These are phyloP conservation scores for Chaetomiaceae sp. DNA, from an alignment of 2,329 filamentous ascomycete genomes.

Conservation along the genomic window DNA sequence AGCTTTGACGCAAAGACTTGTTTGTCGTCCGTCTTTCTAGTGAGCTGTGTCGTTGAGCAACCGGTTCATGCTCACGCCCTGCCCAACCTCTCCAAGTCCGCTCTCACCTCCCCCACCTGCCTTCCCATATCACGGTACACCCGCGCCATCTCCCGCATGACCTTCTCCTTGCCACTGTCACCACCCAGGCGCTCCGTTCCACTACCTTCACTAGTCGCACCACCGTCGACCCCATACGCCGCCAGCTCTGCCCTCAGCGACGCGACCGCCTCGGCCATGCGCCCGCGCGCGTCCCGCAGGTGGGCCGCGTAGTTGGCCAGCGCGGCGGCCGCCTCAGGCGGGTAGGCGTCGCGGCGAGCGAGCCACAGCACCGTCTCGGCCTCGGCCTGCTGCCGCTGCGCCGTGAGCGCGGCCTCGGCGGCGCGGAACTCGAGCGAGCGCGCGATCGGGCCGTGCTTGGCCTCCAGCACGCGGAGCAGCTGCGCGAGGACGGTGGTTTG, in stretches of 20 bases:
- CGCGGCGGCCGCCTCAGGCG: conserved; percentile 37
- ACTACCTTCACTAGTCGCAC: not conserved
- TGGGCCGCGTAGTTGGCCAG: conserved; percentile 44
- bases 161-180: conserved; percentile 37
- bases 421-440: conserved; percentile 47
- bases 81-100: conserved; percentile 36
- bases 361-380: conserved; percentile 31
- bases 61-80: conserved; percentile 14
- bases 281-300: conserved; percentile 41
- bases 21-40: not conserved
- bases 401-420: conserved; percentile 37
- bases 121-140: conserved; percentile 45
- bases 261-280: conserved; percentile 40
- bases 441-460: conserved; percentile 49
- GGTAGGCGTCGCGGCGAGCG: conserved; percentile 38
- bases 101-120: conserved; percentile 44
- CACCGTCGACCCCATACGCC: conserved; percentile 43
- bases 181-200: too few species aligned
- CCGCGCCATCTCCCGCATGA: conserved; percentile 48
- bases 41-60: not conserved
- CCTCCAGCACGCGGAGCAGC: conserved; percentile 46
- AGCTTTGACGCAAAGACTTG: too few species aligned
- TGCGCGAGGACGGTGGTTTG: conserved; percentile 36
- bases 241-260: conserved; percentile 38
- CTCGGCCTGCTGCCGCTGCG: conserved; percentile 37